Evolutionary conservation across 192 early-diverging fungal species (phyloP), one percentile per base, ranked within the genome.

Genomic region (Backusella tuberculispora): DNA sequence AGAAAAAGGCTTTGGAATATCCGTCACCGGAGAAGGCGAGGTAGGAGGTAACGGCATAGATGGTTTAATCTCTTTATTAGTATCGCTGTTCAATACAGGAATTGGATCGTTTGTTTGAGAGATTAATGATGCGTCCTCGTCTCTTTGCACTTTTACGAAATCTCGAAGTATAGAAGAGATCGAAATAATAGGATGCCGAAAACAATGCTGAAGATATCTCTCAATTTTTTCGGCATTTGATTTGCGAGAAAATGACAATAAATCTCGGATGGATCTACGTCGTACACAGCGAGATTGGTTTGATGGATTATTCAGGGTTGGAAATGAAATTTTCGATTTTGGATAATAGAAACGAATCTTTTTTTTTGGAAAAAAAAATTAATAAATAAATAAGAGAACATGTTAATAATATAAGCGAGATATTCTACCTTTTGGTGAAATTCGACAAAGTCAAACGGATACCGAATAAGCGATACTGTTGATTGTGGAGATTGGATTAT

Each of bases 191-290:
- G 79, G 77, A 72, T 88, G 80, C 5, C 44, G 44, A 7, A 78
- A 73, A 4, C 84, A 83, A 43, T 81, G 83, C 21, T 82, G 80
- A 10, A 88, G 68, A 41, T 86, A 88, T 19, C 63, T 46, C 14
- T 88, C 87, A 29, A 88, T 73, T 71, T 86, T 86, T 60, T 86
- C 87, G 1, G 85, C 73, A 46, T 76, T 88, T 40, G 83, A 82
- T 72, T 86, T 84, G 19, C 26, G 48, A 38, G 56, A 63, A 65
- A 38, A 76, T 19, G 44, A 64, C 50, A 71, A 63, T 48, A 76
- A 43, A 41, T 71, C 71, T 34, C 63, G 68, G 21, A 76, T 67
- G n/a, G 69, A 71, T 26, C 63, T 50, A 65, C 60, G 69, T 64
- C 71, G 70, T 41, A 66, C 29, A 71, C 53, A 47, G 50, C 56